These are phyloP conservation scores for Spatholobus suberectus DNA, from an alignment of 306 rosid species.

Conservation along the genomic window DNA sequence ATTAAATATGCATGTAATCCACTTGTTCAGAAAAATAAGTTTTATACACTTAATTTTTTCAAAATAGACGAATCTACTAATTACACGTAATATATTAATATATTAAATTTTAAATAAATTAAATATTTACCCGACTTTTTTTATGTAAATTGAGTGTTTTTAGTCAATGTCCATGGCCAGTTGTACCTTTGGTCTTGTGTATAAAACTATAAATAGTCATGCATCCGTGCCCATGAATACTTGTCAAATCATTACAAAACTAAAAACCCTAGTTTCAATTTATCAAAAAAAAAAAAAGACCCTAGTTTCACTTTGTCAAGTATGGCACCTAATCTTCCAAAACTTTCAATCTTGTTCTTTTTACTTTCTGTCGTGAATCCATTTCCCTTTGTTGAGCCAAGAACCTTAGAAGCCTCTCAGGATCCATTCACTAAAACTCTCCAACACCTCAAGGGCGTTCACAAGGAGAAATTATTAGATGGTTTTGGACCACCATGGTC, in stretches of 20 bases:
- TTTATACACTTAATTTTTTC: not conserved
- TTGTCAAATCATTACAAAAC: not conserved
- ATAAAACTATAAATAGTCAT: not conserved
- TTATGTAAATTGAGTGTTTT: not conserved
- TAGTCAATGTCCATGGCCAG: not conserved
- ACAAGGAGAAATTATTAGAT: too few relatives aligned
- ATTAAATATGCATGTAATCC: not conserved
- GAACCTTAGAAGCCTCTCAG: not conserved
- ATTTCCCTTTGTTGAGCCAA: not conserved
- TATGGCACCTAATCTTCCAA: not conserved
- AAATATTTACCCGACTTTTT: too few relatives aligned
- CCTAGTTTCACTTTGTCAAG: not conserved
- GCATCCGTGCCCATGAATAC: not conserved
- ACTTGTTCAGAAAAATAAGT: not conserved
- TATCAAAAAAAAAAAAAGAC: too few relatives aligned
- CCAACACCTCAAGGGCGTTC: slow-evolving; percentile 42
- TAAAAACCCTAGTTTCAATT: not conserved
- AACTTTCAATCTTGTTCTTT: not conserved
- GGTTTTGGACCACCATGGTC: too few relatives aligned
- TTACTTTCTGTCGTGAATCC: not conserved
- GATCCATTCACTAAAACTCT: slow-evolving; percentile 26
- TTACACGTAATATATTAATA: too few relatives aligned
- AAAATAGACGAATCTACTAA: not conserved
- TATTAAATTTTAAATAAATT: too few relatives aligned
- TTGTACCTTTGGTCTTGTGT: not conserved